phyloP scores from a whole-genome alignment of 73 alveolate genomes.

The Tetrahymena elliotti region DNA sequence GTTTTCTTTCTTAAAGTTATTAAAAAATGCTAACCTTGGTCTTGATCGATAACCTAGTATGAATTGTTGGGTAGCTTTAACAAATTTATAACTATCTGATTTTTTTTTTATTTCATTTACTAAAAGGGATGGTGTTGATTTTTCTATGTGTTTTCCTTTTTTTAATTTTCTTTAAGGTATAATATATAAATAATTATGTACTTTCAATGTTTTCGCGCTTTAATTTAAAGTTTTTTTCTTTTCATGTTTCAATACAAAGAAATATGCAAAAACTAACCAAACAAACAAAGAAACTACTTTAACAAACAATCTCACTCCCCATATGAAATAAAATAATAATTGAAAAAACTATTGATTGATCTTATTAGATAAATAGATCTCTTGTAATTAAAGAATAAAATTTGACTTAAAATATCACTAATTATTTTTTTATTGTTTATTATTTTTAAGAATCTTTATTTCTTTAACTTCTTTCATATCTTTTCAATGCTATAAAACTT shows the following conservation, averaged over 20 bases:
- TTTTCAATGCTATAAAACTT: neutral
- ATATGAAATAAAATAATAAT: neutral
- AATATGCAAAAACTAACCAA: neutral
- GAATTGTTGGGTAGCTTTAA: neutral
- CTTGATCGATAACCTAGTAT: neutral
- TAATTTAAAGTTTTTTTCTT: neutral
- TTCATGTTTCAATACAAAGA: neutral
- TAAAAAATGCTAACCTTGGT: neutral
- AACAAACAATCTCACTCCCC: neutral
- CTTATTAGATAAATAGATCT: neutral
- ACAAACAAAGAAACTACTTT: neutral
- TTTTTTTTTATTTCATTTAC: neutral
- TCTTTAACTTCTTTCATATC: neutral
- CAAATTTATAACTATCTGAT: neutral
- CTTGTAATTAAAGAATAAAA: neutral
- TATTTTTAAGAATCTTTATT: neutral
- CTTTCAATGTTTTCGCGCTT: conserved; percentile 1
- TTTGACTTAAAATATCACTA: neutral
- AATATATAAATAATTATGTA: neutral
- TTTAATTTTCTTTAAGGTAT: neutral
- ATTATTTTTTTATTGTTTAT: neutral
- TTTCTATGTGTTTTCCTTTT: neutral
- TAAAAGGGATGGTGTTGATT: neutral
- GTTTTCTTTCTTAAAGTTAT: neutral
- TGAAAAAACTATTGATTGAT: neutral